Evolutionary conservation across 129 eudicot species (phyloP), one percentile per base, ranked within the genome.

Genomic region (Calendula officinalis): DNA sequence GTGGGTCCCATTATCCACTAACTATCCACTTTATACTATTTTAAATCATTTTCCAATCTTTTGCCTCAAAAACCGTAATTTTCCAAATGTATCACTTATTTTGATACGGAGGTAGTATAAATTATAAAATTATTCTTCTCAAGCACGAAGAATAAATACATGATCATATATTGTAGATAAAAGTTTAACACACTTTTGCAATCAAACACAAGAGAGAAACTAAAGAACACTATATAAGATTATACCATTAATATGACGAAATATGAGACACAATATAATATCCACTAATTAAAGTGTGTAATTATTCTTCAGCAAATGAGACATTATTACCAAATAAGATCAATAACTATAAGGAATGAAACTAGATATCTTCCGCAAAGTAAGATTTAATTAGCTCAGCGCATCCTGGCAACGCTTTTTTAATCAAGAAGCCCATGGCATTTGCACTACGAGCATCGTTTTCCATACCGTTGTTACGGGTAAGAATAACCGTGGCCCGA

Each of bases 401-500:
- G 48, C 91, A 84, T 3, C 67, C 58, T 15, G 76, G 6, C 78
- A 81, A 33, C 0, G 84, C 69, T 3, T 60, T 50, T 3, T 14
- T 62, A 71, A 11, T 50, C 50, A 75, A 34, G 87, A 84, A 84
- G 3, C 91, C 91, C 82, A 84, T 76, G 9, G 76, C 63, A 8
- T 84, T 84, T 37, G 91, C 87, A 33, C 46, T 63, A 2, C 95
- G 86, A 12, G 27, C 30, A 37, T 64, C 52, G 36, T 70, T 49
- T 7, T 32, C 41, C 77, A 86, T 71, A 8, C 95, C 95, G 44
- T 83, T 82, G 78, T 75, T 53, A 62, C 84, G 65, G 35, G 89
- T 83, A 47, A 80, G 84, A 59, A 83, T 72, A 16, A 86, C 86
- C 0, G 84, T 68, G n/a, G 95, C 55, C 1, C 82, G 81, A 65